Evolutionary conservation across 805 yeast species (phyloP).

Genomic region (Starmera dryadoides): DNA sequence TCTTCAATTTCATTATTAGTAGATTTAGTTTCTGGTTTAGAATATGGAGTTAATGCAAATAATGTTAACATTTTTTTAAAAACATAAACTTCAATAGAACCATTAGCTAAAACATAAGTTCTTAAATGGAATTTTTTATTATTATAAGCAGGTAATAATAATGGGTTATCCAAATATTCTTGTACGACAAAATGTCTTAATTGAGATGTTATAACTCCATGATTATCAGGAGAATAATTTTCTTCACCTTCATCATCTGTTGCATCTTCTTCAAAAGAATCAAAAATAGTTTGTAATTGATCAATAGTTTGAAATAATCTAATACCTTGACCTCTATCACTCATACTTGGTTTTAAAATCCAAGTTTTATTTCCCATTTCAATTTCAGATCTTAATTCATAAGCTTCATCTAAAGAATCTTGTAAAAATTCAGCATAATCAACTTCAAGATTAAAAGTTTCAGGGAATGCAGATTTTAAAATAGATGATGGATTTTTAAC

Average conservation of each 20-base stretch:
- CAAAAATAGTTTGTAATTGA: constrained; percentile 77
- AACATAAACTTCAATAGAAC: constrained; percentile 72
- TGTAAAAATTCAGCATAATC: constrained; percentile 96
- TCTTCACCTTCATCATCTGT: constrained; percentile 55
- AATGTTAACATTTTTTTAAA: constrained; percentile 74
- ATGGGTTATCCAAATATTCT: constrained; percentile 64
- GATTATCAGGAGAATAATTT: constrained; percentile 30
- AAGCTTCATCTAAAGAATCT: constrained; percentile 87
- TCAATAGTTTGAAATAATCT: constrained; percentile 71
- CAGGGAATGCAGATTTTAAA: constrained; percentile 58
- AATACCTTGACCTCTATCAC: constrained; percentile 96
- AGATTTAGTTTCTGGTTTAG: constrained; percentile 16
- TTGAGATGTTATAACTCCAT: constrained; percentile 78
- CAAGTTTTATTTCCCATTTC: constrained; percentile 57
- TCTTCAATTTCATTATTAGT: constrained; percentile 40
- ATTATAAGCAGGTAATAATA: constrained; percentile 52
- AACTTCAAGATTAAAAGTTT: constrained; percentile 71
- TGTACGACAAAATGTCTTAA: constrained; percentile 88
- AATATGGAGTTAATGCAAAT: constrained; percentile 58
- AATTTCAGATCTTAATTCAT: constrained; percentile 78
- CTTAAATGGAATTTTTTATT: constrained; percentile 84
- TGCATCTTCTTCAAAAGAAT: constrained; percentile 74
- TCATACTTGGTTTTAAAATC: constrained; percentile 95
- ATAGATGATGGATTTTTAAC: constrained; percentile 71
- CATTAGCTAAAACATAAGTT: constrained; percentile 70